Evolutionary conservation across 2,329 filamentous ascomycete species (phyloP).

Genomic region (Dissoconium aciculare): DNA sequence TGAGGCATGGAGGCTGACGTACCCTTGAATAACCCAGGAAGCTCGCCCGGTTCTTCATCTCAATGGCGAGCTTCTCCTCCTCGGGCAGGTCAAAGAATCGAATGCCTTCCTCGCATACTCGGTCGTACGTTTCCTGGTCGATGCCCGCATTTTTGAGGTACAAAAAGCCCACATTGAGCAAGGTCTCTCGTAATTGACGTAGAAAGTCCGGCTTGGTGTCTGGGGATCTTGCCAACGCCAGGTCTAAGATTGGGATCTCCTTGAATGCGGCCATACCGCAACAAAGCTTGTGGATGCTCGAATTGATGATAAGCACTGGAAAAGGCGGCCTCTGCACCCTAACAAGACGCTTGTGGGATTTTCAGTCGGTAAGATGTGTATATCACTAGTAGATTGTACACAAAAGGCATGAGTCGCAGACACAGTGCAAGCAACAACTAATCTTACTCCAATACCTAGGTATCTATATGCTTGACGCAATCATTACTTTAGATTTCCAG

Average conservation of each 20-base stretch:
- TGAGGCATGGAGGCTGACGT: slow-evolving; percentile 6
- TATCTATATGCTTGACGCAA: too few relatives aligned
- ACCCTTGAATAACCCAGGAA: slow-evolving; percentile 22
- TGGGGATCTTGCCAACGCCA: slow-evolving; percentile 48
- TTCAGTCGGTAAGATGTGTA: too few relatives aligned
- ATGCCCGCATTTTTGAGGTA: slow-evolving; percentile 73
- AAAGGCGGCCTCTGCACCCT: too few relatives aligned
- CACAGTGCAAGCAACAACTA: too few relatives aligned
- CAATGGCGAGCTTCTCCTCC: slow-evolving; percentile 54
- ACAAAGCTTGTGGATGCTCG: too few relatives aligned
- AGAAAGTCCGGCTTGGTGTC: slow-evolving; percentile 60
- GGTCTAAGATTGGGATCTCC: slow-evolving; percentile 61
- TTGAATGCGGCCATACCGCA: slow-evolving; percentile 38
- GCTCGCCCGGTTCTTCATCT: slow-evolving; percentile 36
- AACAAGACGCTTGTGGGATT: too few relatives aligned
- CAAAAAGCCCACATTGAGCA: slow-evolving; percentile 77
- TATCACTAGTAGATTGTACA: too few relatives aligned
- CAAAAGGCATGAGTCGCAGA: too few relatives aligned
- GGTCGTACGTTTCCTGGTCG: slow-evolving; percentile 46
- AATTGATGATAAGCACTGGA: too few relatives aligned
- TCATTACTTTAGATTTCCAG: too few relatives aligned
- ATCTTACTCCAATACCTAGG: too few relatives aligned
- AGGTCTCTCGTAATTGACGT: slow-evolving; percentile 52
- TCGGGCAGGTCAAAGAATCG: slow-evolving; percentile 62
- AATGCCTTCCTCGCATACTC: slow-evolving; percentile 53